These are phyloP conservation scores for Candida hungchunana DNA, from an alignment of 805 yeast genomes.

Conservation along the genomic window DNA sequence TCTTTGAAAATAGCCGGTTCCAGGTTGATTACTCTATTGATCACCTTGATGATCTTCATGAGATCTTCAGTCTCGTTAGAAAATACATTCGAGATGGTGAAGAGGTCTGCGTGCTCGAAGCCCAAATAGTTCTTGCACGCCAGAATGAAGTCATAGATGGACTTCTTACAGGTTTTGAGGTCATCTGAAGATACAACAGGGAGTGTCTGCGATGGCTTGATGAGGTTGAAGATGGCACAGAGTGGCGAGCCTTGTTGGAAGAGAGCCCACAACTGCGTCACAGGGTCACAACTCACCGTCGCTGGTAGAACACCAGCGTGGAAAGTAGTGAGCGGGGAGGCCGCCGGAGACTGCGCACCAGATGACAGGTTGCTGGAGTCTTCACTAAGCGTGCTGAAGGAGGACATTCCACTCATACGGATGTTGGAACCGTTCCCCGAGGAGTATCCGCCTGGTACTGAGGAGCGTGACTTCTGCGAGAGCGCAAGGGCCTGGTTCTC, in stretches of 20 bases:
- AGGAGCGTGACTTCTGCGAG: conserved; percentile 32
- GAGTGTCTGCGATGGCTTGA: conserved; percentile 55
- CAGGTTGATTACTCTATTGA: conserved; percentile 56
- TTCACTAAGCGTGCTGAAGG: conserved; percentile 30
- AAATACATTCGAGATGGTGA: conserved; percentile 87
- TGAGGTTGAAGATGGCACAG: conserved; percentile 75
- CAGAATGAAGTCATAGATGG: conserved; percentile 82
- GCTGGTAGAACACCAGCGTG: conserved; percentile 78
- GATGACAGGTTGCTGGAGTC: conserved; percentile 28
- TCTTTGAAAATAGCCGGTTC: conserved; percentile 40
- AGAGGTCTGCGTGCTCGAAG: conserved; percentile 75
- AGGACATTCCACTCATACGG: conserved; percentile 34
- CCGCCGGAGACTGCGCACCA: conserved; percentile 24
- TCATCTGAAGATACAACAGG: conserved; percentile 74
- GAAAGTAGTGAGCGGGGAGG: conserved; percentile 44
- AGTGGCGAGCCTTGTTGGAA: conserved; percentile 92
- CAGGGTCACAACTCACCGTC: conserved; percentile 79
- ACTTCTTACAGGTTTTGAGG: conserved; percentile 76
- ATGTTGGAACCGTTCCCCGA: conserved; percentile 17
- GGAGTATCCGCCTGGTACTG: conserved; percentile 4
- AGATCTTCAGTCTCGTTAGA: conserved; percentile 77
- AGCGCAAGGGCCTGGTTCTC: conserved; percentile 62
- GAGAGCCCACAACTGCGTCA: conserved; percentile 81
- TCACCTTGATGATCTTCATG: conserved; percentile 68
- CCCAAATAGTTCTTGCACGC: conserved; percentile 78